Base-by-base conservation (phyloP, 306 rosid species). In the Carpinus viminea region DNA sequence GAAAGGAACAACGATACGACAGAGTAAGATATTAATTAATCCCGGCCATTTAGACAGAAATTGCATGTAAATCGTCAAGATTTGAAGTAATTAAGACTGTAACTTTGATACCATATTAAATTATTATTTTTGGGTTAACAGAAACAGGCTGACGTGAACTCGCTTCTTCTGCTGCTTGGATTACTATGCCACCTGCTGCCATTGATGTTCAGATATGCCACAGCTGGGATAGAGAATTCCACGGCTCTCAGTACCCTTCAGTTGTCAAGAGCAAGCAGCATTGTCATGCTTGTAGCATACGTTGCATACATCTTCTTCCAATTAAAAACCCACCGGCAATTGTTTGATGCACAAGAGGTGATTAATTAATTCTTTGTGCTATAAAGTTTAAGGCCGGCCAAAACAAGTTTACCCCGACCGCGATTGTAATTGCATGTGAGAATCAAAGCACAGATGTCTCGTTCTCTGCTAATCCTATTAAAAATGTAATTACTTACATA, bases 141-240 rank as follows among this genome's bases (percentile, higher is more conserved):
- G 98, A 91, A 93, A 78, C 98, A 95, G 59, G 95, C 95, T 0
- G 98, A 95, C 74, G 96, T 95, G 50, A 92, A 91, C 79, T 81
- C 98, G 16, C 79, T 88, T 74, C 78, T 95, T 78, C 76, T 95
- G 65, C 77, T 92, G 83, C 76, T 95, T 80, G 96, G 97, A 16
- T 78, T 95, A 80, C 79, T 95, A 71, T 92, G 98, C 74, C 97
- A 92, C 84, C 79, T 92, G 88, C 85, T 92, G 83, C 98, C 98
- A 10, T 72, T 94, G 76, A 28, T 92, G 71, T 89, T 92, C 84
- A 79, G 59, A 12, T 86, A 77, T 15, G 89, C 0, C 83, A 5
- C 45, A 6, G 6, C 77, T 64, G 75, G 80, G 55, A 61, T 77
- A 24, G 2, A 70, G 75, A 51, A 28, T 70, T 71, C 78, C 34